Evolutionary conservation across 805 yeast species (phyloP), one percentile per base, ranked within the genome.

Genomic region (Barnettozyma siamensis): DNA sequence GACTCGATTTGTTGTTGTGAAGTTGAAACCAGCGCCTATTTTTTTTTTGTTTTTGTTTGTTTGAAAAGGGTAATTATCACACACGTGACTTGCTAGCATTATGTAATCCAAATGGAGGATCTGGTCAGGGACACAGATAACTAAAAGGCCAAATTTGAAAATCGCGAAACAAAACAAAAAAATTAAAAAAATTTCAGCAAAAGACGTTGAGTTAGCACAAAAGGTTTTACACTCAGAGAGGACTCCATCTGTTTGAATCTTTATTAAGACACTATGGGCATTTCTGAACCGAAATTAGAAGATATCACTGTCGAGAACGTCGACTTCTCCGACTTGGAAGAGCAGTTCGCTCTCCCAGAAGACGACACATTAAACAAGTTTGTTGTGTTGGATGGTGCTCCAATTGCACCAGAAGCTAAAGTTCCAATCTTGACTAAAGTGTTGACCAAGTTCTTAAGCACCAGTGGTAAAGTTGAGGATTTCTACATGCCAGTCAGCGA

Each of bases 361-460:
- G 78, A 76, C 39, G 66, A 72, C 43, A 76, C 79, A 38, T 72
- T 85, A 43, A 95, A 86, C 57, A 76, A 76, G 56, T 88, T 78
- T 58, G 78, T 91, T 43, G 85, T 91, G 24, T 83, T 88, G 38
- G 97, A 88, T 61, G 99, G 99, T 36, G 89, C 95, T 10, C 99
- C 99, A 51, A 72, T 88, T 47, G 95, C 95, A 20, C 96, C 97
- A 44, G 95, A 83, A 60, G 63, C 87, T 40, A 93, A 93, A 66
- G 85, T 80, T 38, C 85, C 88, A 42, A 78, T 85, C 44, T 75
- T 93, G 59, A 75, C 80, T 52, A 89, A 87, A 63, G 97, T 94
- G 34, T 74, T 93, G 58, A 76, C 74, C 53, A 91, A 89, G 68
- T 73, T 88, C 40, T 82, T 93, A 58, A 67, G 78, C 36, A 75